Percentiles rank a stretch among this genome's conserved stretches.
Conservation (phyloP, 495 filamentous ascomycete species). For the Xanthoparmelia taractica region DNA sequence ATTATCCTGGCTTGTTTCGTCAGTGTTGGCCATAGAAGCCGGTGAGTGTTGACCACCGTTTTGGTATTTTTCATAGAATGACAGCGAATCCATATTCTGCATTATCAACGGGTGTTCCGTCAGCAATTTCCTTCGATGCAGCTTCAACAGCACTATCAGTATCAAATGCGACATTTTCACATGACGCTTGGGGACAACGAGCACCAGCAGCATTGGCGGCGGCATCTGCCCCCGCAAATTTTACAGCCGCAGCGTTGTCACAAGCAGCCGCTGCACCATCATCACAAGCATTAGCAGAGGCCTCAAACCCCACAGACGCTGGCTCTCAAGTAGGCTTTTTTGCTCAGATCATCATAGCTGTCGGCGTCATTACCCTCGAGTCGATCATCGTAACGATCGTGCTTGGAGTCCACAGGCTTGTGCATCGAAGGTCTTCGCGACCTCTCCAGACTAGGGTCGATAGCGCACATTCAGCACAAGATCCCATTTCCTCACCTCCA, state of each 20-base stretch:
- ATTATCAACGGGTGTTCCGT: background rate
- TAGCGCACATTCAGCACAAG: background rate
- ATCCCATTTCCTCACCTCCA: background rate
- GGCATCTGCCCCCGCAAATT: background rate
- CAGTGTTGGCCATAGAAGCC: background rate
- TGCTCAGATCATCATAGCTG: background rate
- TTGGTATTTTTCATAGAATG: background rate
- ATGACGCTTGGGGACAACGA: background rate
- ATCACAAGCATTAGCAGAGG: background rate
- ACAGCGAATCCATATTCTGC: background rate
- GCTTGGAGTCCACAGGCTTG: background rate
- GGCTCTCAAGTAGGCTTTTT: background rate
- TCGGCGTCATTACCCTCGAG: background rate
- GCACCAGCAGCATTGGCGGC: background rate
- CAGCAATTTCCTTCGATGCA: background rate
- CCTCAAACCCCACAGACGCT: background rate
- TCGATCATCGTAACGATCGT: background rate
- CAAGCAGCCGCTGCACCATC: background rate
- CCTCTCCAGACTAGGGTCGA: background rate
- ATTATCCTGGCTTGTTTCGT: background rate
- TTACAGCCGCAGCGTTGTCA: background rate
- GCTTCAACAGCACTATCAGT: background rate
- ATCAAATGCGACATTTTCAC: background rate
- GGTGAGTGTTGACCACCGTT: background rate
- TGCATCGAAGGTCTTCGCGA: background rate